A percentile compares a stretch with the other conserved stretches of the same genome.
phyloP scores from a whole-genome alignment of 495 filamentous ascomycete genomes.

The Xylaria palmicola region DNA sequence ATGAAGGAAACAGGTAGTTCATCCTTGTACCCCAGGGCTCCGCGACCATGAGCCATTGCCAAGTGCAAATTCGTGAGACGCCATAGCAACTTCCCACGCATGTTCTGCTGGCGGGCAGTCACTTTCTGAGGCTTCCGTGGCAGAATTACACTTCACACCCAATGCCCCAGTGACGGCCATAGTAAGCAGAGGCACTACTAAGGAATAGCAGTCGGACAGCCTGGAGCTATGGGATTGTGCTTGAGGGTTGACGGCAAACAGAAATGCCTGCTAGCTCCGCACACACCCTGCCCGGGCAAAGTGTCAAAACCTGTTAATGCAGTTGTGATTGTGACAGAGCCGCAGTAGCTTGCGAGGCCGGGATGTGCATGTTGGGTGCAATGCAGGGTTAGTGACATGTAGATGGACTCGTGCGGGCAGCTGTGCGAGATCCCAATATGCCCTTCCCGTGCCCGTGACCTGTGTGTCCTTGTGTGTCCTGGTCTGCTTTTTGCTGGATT shows the following conservation, averaged over 20 bases:
- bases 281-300: conserved; percentile 1
- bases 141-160: neutral
- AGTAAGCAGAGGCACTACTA: neutral
- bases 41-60: neutral
- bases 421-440: neutral
- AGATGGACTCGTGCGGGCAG: neutral
- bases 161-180: neutral
- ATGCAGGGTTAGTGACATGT: conserved; percentile 1
- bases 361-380: neutral
- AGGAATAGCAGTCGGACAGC: neutral
- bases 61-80: neutral
- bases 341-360: conserved; percentile 9
- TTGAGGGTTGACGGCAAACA: neutral
- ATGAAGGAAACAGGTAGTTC: neutral
- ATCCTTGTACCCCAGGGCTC: neutral
- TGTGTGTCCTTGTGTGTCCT: neutral
- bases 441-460: neutral
- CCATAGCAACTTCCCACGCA: neutral
- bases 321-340: conserved; percentile 8
- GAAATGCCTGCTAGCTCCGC: neutral
- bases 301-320: neutral
- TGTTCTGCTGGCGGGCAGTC: neutral
- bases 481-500: neutral
- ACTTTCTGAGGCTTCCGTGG: neutral
- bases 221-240: neutral